A percentile compares a stretch with the other conserved stretches of the same genome.
Conservation (phyloP, 2,329 filamentous ascomycete species). For the Diaporthe sp. region DNA sequence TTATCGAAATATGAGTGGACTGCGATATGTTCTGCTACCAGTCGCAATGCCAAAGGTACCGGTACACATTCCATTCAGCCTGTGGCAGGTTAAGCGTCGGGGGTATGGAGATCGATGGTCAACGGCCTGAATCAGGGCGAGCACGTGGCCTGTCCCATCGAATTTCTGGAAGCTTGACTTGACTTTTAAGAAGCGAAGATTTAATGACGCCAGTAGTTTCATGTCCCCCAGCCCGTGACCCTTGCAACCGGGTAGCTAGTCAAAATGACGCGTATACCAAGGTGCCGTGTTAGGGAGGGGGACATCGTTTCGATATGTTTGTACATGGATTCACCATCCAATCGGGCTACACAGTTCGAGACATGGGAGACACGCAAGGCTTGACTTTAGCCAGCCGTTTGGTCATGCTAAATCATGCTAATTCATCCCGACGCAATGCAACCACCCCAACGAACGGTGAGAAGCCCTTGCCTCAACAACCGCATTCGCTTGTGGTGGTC, state of each 20-base stretch:
- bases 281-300: neutral
- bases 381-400: neutral
- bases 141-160: neutral
- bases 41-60: neutral
- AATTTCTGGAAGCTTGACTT: neutral
- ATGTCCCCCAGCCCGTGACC: neutral
- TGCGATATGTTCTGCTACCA: too few species aligned
- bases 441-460: neutral
- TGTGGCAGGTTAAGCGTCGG: neutral
- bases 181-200: neutral
- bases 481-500: neutral
- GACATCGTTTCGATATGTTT: neutral
- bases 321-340: neutral
- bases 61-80: too few species aligned
- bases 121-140: neutral
- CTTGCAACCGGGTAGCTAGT: conserved; percentile 14
- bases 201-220: neutral
- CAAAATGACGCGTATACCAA: neutral
- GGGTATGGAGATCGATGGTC: neutral
- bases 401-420: neutral
- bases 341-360: neutral
- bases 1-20: neutral
- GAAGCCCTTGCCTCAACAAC: neutral
- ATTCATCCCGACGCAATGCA: conserved; percentile 6
- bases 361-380: neutral